Evolutionary conservation across 768 basidiomycete species (phyloP), one percentile per base, ranked within the genome.

Genomic region (Mycena rosella): DNA sequence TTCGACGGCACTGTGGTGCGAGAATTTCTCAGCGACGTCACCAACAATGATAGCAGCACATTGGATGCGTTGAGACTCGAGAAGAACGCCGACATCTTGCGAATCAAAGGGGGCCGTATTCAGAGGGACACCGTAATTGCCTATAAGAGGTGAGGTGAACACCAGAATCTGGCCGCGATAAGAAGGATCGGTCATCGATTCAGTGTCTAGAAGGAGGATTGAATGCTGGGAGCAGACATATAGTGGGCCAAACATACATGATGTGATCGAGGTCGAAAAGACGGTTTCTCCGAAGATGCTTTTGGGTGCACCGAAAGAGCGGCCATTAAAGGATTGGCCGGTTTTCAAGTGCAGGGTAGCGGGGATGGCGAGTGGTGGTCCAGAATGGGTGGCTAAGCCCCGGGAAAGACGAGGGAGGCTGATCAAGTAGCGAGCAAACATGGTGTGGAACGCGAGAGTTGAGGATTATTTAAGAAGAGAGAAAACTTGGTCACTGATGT

Each of bases 121-220:
- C 36, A 76, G 74, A 8, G 98, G 98, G 11, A 99, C 96, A 60
- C 98, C 98, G 75, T 99, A 99, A 80, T 99, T 99, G 44, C 98
- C 98, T 71, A 99, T 98, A 80, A 99, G 89, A 13, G 98, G 98
- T 0, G 96, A 93, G 48, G 98, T 99, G 83, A 99, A 99, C 63
- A 99, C 98, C 70, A 99, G 88, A 76, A 99, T 97, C 80, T 99
- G 98, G 56, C 95, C 93, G 36, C 95, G 93, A 80, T 99, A 99
- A 10, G 98, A 99, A 9, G 98, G 98, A 78, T 99, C 98, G 40
- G 98, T 99, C 98, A 99, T 98, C 10, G 96, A 98, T 81, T 99
- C 98, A 52, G 97, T 99, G 79, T 99, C 96, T 97, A 76, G n/a
- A 44, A 29, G 22, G 26, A 65, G 69, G 53, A 6, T 49, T 48